Evolutionary conservation across 1,284 basidiomycete genomes (phyloP), one percentile per base, ranked within the genome.

Genomic region (Sporisorium iseilematis-ciliati): DNA sequence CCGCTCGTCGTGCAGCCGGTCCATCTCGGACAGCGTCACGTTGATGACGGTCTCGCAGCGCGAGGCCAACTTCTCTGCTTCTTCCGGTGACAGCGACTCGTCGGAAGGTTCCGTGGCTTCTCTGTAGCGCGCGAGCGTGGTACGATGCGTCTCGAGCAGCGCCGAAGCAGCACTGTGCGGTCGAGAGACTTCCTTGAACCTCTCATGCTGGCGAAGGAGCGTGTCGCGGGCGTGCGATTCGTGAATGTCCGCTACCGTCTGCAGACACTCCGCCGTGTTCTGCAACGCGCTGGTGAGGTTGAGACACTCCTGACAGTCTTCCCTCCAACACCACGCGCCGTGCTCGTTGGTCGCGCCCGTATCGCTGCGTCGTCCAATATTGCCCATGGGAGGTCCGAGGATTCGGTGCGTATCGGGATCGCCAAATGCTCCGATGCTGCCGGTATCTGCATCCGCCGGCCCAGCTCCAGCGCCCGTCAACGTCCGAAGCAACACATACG

Each of bases 41-140:
- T 94, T 94, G 25, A 95, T 86, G 7, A 94, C 92, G 0, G 93
- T 94, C 86, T 95, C 93, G 83, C 92, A 94, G 20, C 93, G 89
- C 3, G 90, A 88, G 1, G 90, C 89, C 66, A 91, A 85, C 18
- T 91, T 90, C 11, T 79, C 75, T 1, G 67, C 64, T 41, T 69
- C 64, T 35, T 65, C 54, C 7, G 45, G 41, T 14, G 60, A 7
- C 14, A 54, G 14, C 11, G 42, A 52, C 25, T 64, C 64, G n/a
- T 29, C 35, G 49, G 12, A 57, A 5, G 61, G 41, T 48, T 63
- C 59, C 7, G 70, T 57, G 79, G 88, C 80, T 82, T 88, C 88
- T 54, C 81, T 76, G 38, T 87, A 87, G 31, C 82, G 85, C 7
- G 76, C 79, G 4, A 87, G 86, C 1, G 79, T 79, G 88, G 89